Evolutionary conservation across 2,329 filamentous ascomycete genomes (phyloP), one percentile per base, ranked within the genome.

Genomic region (Penicillium sp.): DNA sequence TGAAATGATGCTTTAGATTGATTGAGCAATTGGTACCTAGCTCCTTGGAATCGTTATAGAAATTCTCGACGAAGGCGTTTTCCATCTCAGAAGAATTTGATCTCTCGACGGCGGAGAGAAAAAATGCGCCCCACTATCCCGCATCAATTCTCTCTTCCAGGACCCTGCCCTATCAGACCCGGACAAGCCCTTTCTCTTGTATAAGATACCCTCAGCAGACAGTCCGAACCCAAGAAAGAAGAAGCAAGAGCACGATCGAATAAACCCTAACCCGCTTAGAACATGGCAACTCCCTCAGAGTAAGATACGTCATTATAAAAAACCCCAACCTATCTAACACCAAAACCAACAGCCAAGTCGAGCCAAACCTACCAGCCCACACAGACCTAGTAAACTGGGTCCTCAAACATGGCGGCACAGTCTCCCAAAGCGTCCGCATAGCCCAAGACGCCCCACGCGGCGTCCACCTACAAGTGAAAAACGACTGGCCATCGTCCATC

Each of bases 381-480:
- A 56, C 52, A 25, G 46, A 58, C 9, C 63, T 71, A 28, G 50
- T 67, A n/a, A 39, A 63, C 43, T 71, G 69, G 69, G 61, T 69
- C 35, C 44, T 48, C 35, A 48, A 47, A 9, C 53, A 71, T 44
- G 67, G 66, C 22, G 68, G 69, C 13, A 55, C 56, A 7, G 55
- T 71, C 22, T 60, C 67, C 36, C 61, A 67, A 22, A 61, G 57
- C 43, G 65, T 70, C 5, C 61, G 64, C 13, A 62, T 71, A 35
- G 59, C 66, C 30, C 58, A 64, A 39, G 67, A 71, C 50, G 61
- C 61, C 28, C 51, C 49, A 7, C 66, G 65, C 13, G 69, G 69
- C 22, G 65, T 70, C 3, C 66, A 71, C 52, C 54, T 71, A 8
- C 64, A 69, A 52, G 67, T 69, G 33, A 64, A 59, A 40, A 53